phyloP scores from a whole-genome alignment of 2,329 filamentous ascomycete species.

The Alternaria brassicae region DNA sequence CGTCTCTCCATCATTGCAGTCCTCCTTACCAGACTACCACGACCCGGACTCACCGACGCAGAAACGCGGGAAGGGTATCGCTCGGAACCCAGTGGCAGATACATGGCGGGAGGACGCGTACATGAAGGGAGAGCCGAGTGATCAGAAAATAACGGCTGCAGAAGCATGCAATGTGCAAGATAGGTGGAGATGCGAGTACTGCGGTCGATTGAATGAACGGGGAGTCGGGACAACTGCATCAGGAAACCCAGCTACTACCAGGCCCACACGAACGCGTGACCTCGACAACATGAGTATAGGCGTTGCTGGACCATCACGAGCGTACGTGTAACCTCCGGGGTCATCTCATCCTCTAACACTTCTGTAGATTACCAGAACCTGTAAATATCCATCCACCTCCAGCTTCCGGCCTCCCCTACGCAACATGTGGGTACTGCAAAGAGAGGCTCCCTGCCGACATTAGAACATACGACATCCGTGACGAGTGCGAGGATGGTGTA shows the following conservation, averaged over 20 bases:
- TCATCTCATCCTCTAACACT: background rate
- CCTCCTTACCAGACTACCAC: slow-evolving; percentile 7
- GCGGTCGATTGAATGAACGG: slow-evolving; percentile 4
- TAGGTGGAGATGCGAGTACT: slow-evolving; percentile 14
- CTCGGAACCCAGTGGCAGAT: slow-evolving; percentile 13
- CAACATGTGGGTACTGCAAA: background rate
- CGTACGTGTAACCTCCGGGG: background rate
- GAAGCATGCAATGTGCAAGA: slow-evolving; percentile 7
- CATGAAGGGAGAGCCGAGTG: background rate
- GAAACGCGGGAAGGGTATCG: slow-evolving; percentile 1
- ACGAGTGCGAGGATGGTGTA: background rate
- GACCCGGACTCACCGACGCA: slow-evolving; percentile 4
- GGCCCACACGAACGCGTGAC: background rate
- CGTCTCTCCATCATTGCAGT: background rate
- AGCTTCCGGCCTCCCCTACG: background rate
- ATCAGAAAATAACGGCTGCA: background rate
- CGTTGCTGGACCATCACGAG: background rate
- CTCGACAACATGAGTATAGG: background rate
- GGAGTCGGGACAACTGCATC: background rate
- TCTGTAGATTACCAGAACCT: background rate
- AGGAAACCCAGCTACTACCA: background rate
- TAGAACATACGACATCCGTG: background rate
- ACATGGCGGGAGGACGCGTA: slow-evolving; percentile 17
- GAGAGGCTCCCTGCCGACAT: background rate
- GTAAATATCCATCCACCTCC: background rate